Percentiles rank a stretch among this genome's conserved stretches.
These are phyloP conservation scores for Leishmania guyanensis DNA, from an alignment of 208 protist genomes.

Conservation along the genomic window DNA sequence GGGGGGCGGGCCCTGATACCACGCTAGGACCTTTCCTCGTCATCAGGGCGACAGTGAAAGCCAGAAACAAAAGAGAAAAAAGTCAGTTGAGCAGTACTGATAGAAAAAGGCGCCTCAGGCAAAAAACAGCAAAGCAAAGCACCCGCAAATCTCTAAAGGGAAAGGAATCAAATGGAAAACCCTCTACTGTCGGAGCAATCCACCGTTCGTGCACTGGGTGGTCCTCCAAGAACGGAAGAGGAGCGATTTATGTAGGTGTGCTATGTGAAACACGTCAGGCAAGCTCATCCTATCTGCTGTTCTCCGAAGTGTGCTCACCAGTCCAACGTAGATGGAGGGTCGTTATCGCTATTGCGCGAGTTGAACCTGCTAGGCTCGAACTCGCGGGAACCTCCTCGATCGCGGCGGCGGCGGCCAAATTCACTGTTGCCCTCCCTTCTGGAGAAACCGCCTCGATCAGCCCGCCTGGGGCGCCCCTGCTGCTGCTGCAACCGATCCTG, in stretches of 20 bases:
- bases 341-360: not conserved
- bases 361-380: not conserved
- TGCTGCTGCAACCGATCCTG: slow-evolving; percentile 5
- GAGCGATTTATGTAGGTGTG: not conserved
- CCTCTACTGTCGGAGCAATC: not conserved
- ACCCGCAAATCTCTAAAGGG: not conserved
- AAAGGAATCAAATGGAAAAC: not conserved
- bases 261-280: not conserved
- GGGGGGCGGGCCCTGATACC: slow-evolving; percentile 1
- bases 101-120: not conserved
- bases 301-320: not conserved
- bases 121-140: not conserved
- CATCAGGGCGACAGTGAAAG: slow-evolving; percentile 2
- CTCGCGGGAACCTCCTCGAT: slow-evolving; percentile 2
- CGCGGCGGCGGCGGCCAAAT: not conserved
- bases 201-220: not conserved
- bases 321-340: not conserved
- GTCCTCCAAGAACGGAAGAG: not conserved
- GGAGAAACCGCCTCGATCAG: slow-evolving; percentile 8
- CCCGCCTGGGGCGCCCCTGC: not conserved
- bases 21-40: not conserved
- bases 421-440: slow-evolving; percentile 6
- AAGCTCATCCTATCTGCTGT: not conserved
- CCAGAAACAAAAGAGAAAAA: not conserved
- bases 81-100: not conserved